These are phyloP conservation scores for Panicum hallii DNA, from an alignment of 202 grass and related monocot genomes.

Conservation along the genomic window DNA sequence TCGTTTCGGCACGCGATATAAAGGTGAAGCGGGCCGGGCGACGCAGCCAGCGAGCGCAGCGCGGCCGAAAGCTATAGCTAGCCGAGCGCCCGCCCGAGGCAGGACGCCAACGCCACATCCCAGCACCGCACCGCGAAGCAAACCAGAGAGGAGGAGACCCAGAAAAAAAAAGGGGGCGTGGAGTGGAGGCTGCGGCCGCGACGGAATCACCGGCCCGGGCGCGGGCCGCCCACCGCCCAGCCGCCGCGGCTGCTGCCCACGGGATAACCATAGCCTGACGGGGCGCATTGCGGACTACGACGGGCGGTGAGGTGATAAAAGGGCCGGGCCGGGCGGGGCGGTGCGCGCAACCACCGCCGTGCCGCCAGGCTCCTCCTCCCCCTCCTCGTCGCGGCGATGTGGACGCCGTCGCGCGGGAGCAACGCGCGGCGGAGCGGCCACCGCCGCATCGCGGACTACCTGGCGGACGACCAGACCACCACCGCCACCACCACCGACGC, in stretches of 20 bases:
- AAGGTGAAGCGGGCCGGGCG: background rate
- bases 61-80: constrained; percentile 4
- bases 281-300: constrained; percentile 8
- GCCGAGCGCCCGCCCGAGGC: background rate
- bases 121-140: constrained; percentile 30
- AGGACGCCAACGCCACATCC: background rate
- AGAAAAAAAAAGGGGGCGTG: too few relatives aligned
- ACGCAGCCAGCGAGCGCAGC: background rate
- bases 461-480: constrained; percentile 74
- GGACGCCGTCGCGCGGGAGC: constrained; percentile 77
- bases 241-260: constrained; percentile 7
- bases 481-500: constrained; percentile 53
- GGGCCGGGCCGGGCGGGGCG: constrained; percentile 7
- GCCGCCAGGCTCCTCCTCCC: background rate
- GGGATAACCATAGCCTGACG: constrained; percentile 20
- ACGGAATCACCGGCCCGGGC: background rate
- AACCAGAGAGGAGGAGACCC: background rate
- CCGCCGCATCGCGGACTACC: constrained; percentile 79
- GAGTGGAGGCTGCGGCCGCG: background rate
- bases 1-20: constrained; percentile 10
- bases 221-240: constrained; percentile 11
- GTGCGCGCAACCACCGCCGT: constrained; percentile 14
- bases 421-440: constrained; percentile 62
- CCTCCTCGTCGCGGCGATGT: constrained; percentile 48
- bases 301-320: constrained; percentile 8